Evolutionary conservation across 2,329 filamentous ascomycete genomes (phyloP).

Genomic region (Emergomyces africanus): DNA sequence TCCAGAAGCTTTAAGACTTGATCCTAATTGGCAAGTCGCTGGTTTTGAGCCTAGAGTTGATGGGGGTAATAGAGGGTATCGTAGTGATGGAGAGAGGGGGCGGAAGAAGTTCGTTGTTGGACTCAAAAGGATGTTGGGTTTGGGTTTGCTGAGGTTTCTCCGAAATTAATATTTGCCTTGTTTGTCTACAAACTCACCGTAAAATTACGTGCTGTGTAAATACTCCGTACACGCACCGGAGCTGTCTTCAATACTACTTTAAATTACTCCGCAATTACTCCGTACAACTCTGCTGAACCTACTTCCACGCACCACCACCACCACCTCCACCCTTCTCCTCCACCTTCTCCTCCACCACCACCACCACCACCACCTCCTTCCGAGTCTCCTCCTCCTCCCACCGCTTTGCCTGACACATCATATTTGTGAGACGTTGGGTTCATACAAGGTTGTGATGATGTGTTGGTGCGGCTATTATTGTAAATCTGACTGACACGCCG

Average conservation of each 20-base stretch:
- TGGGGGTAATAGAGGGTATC: slow-evolving; percentile 2
- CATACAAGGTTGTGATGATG: not conserved
- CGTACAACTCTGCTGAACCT: not conserved
- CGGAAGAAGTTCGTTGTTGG: not conserved
- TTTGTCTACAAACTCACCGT: not conserved
- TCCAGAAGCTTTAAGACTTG: slow-evolving; percentile 15
- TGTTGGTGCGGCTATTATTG: not conserved
- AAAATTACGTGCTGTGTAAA: not conserved
- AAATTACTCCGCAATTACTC: not conserved
- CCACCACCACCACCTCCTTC: too few relatives aligned
- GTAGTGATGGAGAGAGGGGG: not conserved
- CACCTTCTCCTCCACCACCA: too few relatives aligned
- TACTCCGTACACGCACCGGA: not conserved
- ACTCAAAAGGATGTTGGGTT: not conserved
- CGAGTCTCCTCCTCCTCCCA: not conserved
- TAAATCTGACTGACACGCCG: too few relatives aligned
- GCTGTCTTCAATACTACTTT: not conserved
- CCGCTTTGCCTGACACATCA: not conserved
- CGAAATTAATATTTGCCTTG: not conserved
- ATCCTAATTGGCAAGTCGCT: not conserved
- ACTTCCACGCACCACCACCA: not conserved
- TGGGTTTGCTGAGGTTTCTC: not conserved
- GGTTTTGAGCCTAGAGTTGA: slow-evolving; percentile 1
- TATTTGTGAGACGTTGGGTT: not conserved
- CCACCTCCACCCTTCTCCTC: not conserved